Conservation (phyloP, 306 rosid species). For the Herpetospermum pedunculosum region DNA sequence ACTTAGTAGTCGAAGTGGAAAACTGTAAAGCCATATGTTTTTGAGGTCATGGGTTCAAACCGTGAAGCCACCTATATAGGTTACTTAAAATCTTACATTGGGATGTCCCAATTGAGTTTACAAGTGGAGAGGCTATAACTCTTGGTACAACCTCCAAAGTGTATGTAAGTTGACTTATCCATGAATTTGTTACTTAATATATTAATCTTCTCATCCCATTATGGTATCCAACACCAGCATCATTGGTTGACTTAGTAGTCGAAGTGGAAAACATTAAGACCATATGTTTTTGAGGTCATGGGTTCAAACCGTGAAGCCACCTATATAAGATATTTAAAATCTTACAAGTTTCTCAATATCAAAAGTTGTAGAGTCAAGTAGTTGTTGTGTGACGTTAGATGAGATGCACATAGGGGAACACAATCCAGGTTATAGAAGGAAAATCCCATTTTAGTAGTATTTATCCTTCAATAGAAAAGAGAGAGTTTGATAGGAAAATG, state of each 20-base stretch:
- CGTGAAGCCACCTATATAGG: neutral
- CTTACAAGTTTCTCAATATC: neutral
- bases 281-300: neutral
- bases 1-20: neutral
- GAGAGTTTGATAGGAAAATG: neutral
- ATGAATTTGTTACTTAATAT: conserved; percentile 4
- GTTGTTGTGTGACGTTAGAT: neutral
- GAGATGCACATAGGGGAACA: neutral
- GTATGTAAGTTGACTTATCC: conserved; percentile 34
- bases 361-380: neutral
- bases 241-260: neutral
- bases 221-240: no score
- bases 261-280: neutral
- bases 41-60: neutral
- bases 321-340: neutral
- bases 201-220: no score
- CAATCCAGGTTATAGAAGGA: neutral
- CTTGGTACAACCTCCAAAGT: conserved; percentile 84
- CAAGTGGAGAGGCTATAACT: conserved; percentile 75
- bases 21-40: neutral
- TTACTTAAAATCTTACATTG: conserved; percentile 19
- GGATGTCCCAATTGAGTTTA: conserved; percentile 64
- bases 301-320: neutral
- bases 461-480: no score
- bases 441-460: neutral